Percentiles rank a stretch among this genome's conserved stretches.
phyloP scores from a whole-genome alignment of 192 early-diverging fungal species.

The Tieghemiomyces parasiticus region DNA sequence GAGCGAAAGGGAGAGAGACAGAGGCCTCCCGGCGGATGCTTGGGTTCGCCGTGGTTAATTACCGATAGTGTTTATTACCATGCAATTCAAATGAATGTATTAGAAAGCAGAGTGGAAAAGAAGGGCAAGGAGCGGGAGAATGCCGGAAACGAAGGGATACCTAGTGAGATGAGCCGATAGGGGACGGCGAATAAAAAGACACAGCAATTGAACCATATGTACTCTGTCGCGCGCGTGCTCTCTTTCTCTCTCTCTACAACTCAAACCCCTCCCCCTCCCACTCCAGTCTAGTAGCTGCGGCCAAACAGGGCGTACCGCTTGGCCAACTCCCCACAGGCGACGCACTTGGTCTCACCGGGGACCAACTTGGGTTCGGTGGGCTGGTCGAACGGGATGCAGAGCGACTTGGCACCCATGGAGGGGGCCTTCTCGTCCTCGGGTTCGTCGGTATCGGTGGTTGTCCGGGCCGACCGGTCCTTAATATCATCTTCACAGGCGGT shows the following conservation, averaged over 20 bases:
- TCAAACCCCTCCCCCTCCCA: not conserved
- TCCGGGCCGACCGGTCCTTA: conserved; percentile 76
- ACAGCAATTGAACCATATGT: not conserved
- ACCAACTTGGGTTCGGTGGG: conserved; percentile 69
- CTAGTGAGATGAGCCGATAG: not conserved
- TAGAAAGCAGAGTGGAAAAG: too few relatives aligned
- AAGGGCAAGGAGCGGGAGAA: too few relatives aligned
- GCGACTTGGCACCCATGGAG: conserved; percentile 98
- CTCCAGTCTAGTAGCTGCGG: conserved; percentile 49
- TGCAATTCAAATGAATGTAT: too few relatives aligned
- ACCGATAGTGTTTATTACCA: too few relatives aligned
- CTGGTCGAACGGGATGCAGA: conserved; percentile 94
- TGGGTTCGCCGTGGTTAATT: too few relatives aligned
- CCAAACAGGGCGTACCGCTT: conserved; percentile 72
- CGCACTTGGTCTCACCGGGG: conserved; percentile 78
- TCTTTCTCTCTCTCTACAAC: not conserved
- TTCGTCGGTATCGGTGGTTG: conserved; percentile 44
- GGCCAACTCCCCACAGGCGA: conserved; percentile 59
- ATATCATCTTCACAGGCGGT: conserved; percentile 87
- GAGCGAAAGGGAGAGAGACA: too few relatives aligned
- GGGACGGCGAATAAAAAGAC: not conserved
- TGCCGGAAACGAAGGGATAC: too few relatives aligned
- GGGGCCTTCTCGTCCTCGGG: conserved; percentile 90
- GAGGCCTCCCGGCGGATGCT: too few relatives aligned
- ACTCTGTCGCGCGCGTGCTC: too few relatives aligned